Base-by-base conservation (phyloP, 2,329 filamentous ascomycete genomes). In the Aureobasidium musti region DNA sequence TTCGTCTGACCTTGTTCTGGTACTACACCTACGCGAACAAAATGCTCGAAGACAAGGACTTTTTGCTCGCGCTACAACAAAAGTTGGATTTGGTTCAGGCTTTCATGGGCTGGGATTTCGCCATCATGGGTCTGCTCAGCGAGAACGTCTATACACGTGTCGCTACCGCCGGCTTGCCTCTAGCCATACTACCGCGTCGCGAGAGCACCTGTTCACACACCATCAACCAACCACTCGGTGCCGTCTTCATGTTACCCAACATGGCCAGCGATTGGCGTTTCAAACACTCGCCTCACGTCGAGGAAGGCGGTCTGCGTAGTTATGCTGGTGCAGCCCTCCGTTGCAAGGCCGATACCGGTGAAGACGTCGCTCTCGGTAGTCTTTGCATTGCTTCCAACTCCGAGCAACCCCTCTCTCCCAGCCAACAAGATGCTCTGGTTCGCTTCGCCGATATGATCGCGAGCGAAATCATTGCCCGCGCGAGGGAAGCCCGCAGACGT, bases 141-240 rank as follows among this genome's bases (percentile, higher is more conserved):
- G 74, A 79, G 67, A 77, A 81, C 53, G 75, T 77, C 37, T 82
- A 79, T 68, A 79, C 77, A 4, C 77, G 81, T 17, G 67, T 82
- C 28, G 80, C 77, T 2, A 78, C 80, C 0, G 74, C 78, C 1
- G 79, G 79, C 1, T 71, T 82, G 4, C 75, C 78, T 0, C 69
- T 82, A 0, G 78, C 75, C 19, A 74, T 80, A 10, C 68, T 83
- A 3, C 81, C 81, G 0, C 78, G 81, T 5, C 77, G 80, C 8
- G 81, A 83, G 68, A 80, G 76, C 13, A 75, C 78, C 0, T 82
- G 81, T 70, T 76, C 80, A 0, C 81, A 82, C 43, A 82, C 79
- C 0, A 74, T 82, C 60, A 67, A 64, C 28, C 66, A 67, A 19
- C 41, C 66, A 11, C 26, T 59, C 2, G 63, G 33, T 28, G 43